These are phyloP conservation scores for Penicillium atrosanguineum DNA, from an alignment of 495 filamentous ascomycete genomes.

Conservation along the genomic window DNA sequence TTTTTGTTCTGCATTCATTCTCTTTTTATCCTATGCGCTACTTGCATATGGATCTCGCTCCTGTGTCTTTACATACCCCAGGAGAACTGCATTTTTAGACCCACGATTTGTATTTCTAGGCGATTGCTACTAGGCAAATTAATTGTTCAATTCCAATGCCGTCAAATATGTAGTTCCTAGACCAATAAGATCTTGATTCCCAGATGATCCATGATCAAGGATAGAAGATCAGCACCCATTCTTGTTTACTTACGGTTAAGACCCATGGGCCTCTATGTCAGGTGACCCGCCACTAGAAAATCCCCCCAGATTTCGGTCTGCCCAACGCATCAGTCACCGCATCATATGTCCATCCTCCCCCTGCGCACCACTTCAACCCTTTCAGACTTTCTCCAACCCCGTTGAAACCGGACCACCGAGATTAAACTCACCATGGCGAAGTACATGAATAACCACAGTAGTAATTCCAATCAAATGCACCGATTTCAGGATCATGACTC, in stretches of 20 bases:
- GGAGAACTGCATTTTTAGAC: slow-evolving; percentile 2
- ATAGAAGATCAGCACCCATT: no score
- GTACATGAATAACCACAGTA: slow-evolving; percentile 64
- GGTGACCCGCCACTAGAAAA: slow-evolving; percentile 6
- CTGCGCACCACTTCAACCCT: neutral
- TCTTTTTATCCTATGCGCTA: neutral
- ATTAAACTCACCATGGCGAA: slow-evolving; percentile 43
- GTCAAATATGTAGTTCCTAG: neutral
- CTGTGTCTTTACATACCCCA: slow-evolving; percentile 1
- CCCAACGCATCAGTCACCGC: neutral
- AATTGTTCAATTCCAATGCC: neutral
- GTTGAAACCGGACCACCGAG: slow-evolving; percentile 1
- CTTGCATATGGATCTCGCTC: slow-evolving; percentile 2
- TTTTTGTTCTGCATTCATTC: slow-evolving; percentile 5
- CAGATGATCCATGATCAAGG: no score
- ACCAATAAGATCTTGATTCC: neutral
- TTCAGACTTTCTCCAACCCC: neutral
- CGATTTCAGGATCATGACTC: slow-evolving; percentile 44
- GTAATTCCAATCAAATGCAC: slow-evolving; percentile 68
- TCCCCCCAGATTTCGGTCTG: slow-evolving; percentile 1
- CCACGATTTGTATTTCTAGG: slow-evolving; percentile 10
- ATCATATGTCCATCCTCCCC: neutral
- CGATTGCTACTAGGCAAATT: neutral
- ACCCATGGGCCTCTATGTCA: slow-evolving; percentile 1
- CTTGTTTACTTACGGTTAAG: neutral